A percentile compares a stretch with the other conserved stretches of the same genome.
These are phyloP conservation scores for Onygenales sp. DNA, from an alignment of 2,329 filamentous ascomycete genomes.

Conservation along the genomic window DNA sequence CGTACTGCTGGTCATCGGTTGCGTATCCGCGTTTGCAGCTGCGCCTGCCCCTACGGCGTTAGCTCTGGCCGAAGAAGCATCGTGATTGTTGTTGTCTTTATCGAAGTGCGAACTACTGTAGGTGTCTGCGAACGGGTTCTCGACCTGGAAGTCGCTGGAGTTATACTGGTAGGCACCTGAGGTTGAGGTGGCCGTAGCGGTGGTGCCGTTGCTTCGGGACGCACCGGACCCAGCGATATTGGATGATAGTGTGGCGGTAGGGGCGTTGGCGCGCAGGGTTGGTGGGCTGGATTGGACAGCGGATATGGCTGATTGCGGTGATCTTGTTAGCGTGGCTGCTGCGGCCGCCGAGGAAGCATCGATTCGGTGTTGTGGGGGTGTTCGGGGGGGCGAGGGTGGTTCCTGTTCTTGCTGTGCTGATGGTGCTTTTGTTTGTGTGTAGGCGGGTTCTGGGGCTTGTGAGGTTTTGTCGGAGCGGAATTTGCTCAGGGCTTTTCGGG, in stretches of 20 bases:
- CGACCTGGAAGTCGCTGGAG: slow-evolving; percentile 30
- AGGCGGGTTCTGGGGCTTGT: neutral
- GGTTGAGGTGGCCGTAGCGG: slow-evolving; percentile 9
- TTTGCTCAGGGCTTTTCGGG: slow-evolving; percentile 7
- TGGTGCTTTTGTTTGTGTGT: neutral
- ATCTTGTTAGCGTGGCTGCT: neutral
- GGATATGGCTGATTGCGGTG: neutral
- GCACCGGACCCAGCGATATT: neutral
- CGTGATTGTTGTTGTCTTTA: neutral
- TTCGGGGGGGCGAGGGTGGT: neutral
- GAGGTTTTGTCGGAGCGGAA: neutral
- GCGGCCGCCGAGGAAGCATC: neutral
- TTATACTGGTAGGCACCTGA: slow-evolving; percentile 24
- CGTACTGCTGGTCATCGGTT: slow-evolving; percentile 2
- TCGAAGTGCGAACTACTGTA: slow-evolving; percentile 11
- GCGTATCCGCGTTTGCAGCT: neutral
- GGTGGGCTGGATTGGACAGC: neutral
- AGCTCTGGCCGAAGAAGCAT: neutral
- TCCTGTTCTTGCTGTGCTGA: neutral
- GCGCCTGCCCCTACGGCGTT: neutral
- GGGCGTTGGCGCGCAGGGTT: neutral
- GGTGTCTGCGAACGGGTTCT: slow-evolving; percentile 32
- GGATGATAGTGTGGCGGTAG: neutral
- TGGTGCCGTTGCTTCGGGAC: neutral
- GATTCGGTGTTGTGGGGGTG: neutral